Conservation (phyloP, 805 yeast species). For the Metschnikowia koreensis region DNA sequence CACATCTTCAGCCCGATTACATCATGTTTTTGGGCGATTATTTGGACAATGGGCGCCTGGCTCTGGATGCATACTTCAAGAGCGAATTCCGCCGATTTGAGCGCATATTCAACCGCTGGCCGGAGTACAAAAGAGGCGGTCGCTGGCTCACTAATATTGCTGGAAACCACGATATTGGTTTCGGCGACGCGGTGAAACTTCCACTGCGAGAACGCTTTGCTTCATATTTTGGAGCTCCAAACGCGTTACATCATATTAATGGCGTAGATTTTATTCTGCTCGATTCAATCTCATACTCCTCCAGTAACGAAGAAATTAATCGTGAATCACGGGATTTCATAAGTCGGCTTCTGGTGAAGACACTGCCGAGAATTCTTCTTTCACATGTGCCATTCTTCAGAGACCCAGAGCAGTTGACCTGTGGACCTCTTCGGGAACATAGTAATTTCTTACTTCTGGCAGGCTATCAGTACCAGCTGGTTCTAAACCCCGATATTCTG, state of each 20-base stretch:
- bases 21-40: slow-evolving; percentile 43
- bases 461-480: slow-evolving; percentile 30
- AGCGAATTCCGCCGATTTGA: slow-evolving; percentile 32
- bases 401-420: slow-evolving; percentile 15
- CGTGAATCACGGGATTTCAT: slow-evolving; percentile 17
- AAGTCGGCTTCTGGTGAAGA: slow-evolving; percentile 4
- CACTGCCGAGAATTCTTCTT: slow-evolving; percentile 22
- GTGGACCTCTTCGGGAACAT: slow-evolving; percentile 25
- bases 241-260: slow-evolving; percentile 23
- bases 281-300: slow-evolving; percentile 22
- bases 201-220: slow-evolving; percentile 29
- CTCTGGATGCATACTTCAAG: slow-evolving; percentile 30
- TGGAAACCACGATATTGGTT: slow-evolving; percentile 31
- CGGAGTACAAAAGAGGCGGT: slow-evolving; percentile 20
- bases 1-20: slow-evolving; percentile 34
- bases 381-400: slow-evolving; percentile 27
- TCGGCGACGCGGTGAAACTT: slow-evolving; percentile 25
- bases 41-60: slow-evolving; percentile 41
- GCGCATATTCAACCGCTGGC: slow-evolving; percentile 27
- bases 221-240: slow-evolving; percentile 33
- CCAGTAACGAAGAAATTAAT: slow-evolving; percentile 15
- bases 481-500: slow-evolving; percentile 18
- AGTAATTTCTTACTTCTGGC: slow-evolving; percentile 15
- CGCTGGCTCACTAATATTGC: slow-evolving; percentile 33
- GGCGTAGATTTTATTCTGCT: slow-evolving; percentile 31